Base-by-base conservation (phyloP, 306 rosid species). In the Ziziphus jujuba region DNA sequence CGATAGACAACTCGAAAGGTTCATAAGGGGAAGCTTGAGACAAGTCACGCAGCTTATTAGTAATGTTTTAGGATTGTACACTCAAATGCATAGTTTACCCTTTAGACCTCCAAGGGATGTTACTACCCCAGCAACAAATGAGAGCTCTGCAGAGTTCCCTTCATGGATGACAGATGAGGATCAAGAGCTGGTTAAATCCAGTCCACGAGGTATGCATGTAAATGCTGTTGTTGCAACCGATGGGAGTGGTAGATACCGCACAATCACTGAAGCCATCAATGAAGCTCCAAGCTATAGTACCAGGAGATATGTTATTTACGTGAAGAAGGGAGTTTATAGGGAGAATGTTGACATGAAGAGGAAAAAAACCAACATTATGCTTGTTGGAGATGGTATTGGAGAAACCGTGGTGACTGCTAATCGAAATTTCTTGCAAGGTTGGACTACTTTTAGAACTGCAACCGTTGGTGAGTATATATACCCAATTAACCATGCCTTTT, bases 391-490 rank as follows among this genome's bases (percentile, higher is more conserved):
- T 62, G 98, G 97, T 9, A 90, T 90, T 61, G 95, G 98, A 65
- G 49, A 70, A 72, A 93, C 98, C 21, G 76, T 93, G 16, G 36
- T 93, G 47, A 88, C 96, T 0, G 80, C 87, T 72, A 77, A 80
- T 63, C 70, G 97, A 13, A 88, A 80, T 79, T 93, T 93, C 89
- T 78, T 88, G 90, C 97, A 93, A 66, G 98, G 97, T 55, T 93
- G 97, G 98, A 93, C 98, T 38, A 90, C 98, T 35, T 93, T 90
- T 71, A 80, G 98, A 82, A 90, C 98, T 57, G 95, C 98, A 49
- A 93, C 97, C 0, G 75, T 93, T 36, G 98, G 98, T 92, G 61
- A 61, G 87, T 70, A 7, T 0, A 28, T 28, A 7, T 0, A 28
- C 4, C 44, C 36, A 22, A 24, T 57, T 53, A 25, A 0, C 16